Evolutionary conservation across 768 basidiomycete species (phyloP).

Genomic region (Porpolomopsis calyptriformis): DNA sequence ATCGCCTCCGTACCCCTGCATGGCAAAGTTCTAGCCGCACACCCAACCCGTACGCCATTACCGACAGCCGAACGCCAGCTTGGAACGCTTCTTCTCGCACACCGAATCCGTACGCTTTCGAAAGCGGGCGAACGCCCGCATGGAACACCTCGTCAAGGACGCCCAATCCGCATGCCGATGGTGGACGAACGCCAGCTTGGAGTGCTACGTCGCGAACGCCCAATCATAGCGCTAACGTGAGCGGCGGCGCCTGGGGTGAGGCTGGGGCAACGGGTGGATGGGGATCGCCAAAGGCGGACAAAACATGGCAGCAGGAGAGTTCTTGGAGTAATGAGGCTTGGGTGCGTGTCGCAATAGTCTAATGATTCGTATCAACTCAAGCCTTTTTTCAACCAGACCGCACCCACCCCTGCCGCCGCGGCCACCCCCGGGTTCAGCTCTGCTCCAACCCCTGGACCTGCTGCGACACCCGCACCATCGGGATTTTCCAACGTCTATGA

Average conservation of each 20-base stretch:
- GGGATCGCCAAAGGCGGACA: neutral
- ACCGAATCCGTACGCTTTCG: conserved; percentile 60
- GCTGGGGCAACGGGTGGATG: conserved; percentile 1
- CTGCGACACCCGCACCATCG: neutral
- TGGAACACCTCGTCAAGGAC: conserved; percentile 54
- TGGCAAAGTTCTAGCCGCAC: conserved; percentile 59
- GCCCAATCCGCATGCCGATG: conserved; percentile 56
- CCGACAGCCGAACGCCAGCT: conserved; percentile 50
- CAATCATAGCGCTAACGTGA: conserved; percentile 8
- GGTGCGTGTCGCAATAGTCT: conserved; percentile 14
- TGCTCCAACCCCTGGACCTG: neutral
- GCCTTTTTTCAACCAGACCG: neutral
- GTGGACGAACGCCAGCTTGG: conserved; percentile 39
- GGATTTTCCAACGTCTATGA: neutral
- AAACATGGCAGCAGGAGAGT: too few species aligned
- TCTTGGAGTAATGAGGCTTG: conserved; percentile 17
- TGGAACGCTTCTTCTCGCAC: conserved; percentile 58
- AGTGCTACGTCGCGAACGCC: conserved; percentile 12
- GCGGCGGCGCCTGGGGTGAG: conserved; percentile 1
- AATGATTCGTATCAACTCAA: neutral
- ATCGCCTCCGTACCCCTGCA: conserved; percentile 42
- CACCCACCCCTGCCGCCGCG: conserved; percentile 1
- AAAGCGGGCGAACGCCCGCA: conserved; percentile 58
- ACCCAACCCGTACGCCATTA: conserved; percentile 54
- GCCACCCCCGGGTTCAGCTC: conserved; percentile 1